These are phyloP conservation scores for Aspergillus melleus DNA, from an alignment of 2,329 filamentous ascomycete species.

Conservation along the genomic window DNA sequence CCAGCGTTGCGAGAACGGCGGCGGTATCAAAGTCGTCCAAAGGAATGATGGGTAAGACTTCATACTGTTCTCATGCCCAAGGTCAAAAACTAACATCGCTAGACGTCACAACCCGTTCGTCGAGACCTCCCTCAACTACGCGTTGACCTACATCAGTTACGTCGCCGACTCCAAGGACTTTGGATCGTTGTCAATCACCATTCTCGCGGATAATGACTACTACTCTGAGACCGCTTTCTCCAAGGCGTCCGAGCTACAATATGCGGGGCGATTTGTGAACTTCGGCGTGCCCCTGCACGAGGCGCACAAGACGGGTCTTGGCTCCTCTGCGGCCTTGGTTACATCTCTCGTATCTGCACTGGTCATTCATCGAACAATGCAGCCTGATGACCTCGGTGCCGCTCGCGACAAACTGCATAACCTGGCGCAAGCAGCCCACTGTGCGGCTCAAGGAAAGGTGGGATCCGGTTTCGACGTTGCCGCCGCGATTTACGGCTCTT, in stretches of 20 bases:
- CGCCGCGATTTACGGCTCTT: slow-evolving; percentile 87
- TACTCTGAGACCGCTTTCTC: slow-evolving; percentile 70
- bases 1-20: slow-evolving; percentile 65
- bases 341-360: slow-evolving; percentile 69
- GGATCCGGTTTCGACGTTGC: slow-evolving; percentile 96
- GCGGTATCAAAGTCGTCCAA: slow-evolving; percentile 80
- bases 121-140: slow-evolving; percentile 86
- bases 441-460: slow-evolving; percentile 93
- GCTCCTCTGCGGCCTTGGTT: slow-evolving; percentile 90
- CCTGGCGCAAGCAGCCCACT: slow-evolving; percentile 89
- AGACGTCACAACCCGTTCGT: slow-evolving; percentile 78
- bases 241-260: slow-evolving; percentile 28
- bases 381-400: slow-evolving; percentile 44
- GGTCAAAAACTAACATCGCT: slow-evolving; percentile 23
- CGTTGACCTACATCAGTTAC: slow-evolving; percentile 72
- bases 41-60: slow-evolving; percentile 40
- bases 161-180: slow-evolving; percentile 55
- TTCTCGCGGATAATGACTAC: slow-evolving; percentile 94
- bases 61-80: neutral
- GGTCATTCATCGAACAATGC: slow-evolving; percentile 45
- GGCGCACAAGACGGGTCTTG: slow-evolving; percentile 93
- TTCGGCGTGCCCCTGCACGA: slow-evolving; percentile 73
- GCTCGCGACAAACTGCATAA: slow-evolving; percentile 75
- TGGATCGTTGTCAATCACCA: slow-evolving; percentile 71
- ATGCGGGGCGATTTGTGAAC: slow-evolving; percentile 63